Conservation (phyloP, 805 yeast genomes). For the Suhomyces canberraensis region DNA sequence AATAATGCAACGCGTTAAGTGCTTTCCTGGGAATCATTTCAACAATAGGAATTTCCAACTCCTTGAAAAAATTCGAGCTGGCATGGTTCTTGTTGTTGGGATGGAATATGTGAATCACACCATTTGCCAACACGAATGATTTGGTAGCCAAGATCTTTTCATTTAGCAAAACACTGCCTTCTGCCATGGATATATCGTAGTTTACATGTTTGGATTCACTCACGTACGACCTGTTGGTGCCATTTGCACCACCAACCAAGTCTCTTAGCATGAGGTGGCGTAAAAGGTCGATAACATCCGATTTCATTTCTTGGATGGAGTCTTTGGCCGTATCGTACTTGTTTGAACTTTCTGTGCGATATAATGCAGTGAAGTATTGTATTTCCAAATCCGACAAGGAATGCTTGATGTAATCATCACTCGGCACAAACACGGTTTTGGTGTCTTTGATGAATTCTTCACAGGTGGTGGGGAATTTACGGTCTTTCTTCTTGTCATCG, state of each 20-base stretch:
- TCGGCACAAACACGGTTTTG: constrained; percentile 33
- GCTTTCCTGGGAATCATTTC: constrained; percentile 34
- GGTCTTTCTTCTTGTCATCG: constrained; percentile 5
- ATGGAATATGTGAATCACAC: constrained; percentile 33
- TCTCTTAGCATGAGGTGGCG: constrained; percentile 24
- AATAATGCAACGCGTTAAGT: constrained; percentile 44
- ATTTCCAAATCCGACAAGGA: constrained; percentile 26
- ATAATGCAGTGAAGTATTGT: constrained; percentile 21
- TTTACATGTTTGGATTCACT: constrained; percentile 9
- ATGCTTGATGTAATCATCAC: constrained; percentile 23
- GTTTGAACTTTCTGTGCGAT: constrained; percentile 5
- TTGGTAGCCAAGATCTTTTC: constrained; percentile 13
- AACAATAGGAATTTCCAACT: constrained; percentile 19
- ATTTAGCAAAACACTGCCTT: constrained; percentile 19
- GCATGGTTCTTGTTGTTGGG: neutral
- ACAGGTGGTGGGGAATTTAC: constrained; percentile 22
- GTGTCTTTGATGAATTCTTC: constrained; percentile 22
- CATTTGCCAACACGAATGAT: constrained; percentile 27
- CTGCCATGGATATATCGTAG: constrained; percentile 13
- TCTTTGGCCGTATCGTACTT: constrained; percentile 25
- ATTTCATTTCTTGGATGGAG: constrained; percentile 28
- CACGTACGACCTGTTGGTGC: constrained; percentile 15
- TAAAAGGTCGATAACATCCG: constrained; percentile 26
- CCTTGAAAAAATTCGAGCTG: constrained; percentile 17
- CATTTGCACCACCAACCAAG: constrained; percentile 28